Base-by-base conservation (phyloP, 2,329 filamentous ascomycete species). In the Scortechinia acanthostroma region DNA sequence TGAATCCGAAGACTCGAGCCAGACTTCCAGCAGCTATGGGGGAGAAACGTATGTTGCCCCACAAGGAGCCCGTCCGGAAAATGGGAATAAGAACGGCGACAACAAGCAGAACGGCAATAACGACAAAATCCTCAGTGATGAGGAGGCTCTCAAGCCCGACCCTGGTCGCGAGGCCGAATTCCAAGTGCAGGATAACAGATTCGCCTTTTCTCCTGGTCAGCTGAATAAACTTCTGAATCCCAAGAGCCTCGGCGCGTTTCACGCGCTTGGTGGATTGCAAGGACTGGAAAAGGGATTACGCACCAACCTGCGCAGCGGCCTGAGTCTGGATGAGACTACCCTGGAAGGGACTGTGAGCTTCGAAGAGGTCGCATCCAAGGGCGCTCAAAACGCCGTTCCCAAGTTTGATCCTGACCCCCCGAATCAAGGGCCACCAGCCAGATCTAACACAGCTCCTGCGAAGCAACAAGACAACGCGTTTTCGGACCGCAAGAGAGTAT, bases 191-290 rank as follows among this genome's bases (percentile, higher is more conserved):
- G 69, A 83, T 53, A 88, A 86, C 59, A 78, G 73, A 40, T 89
- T 90, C 53, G 86, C 83, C 5, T 89, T 83, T 54, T 76, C 80
- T 0, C 83, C 83, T 10, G 87, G 86, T 20, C 85, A 87, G 53
- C 65, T 88, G 53, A 80, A 78, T 50, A 91, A 91, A 64, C 66
- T 93, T 4, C 70, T 90, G 44, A 91, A 91, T 51, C 87, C 88
- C 1, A 93, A 93, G 64, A 90, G 75, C 53, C 68, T 87, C 48
- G 70, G 77, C 21, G 87, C 86, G 3, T 89, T 91, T 49, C 80
- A 85, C 52, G 85, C 85, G 4, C 62, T 93, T 2, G 88, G 88
- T 45, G 88, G 88, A 43, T 59, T 91, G 4, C 67, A 65, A 5
- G 88, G 88, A 2, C 58, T 93, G 17, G 86, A 88, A 55, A 88